Percentiles rank a stretch among this genome's conserved stretches.
Conservation (phyloP, 106 monocot species). For the Allium sativum region DNA sequence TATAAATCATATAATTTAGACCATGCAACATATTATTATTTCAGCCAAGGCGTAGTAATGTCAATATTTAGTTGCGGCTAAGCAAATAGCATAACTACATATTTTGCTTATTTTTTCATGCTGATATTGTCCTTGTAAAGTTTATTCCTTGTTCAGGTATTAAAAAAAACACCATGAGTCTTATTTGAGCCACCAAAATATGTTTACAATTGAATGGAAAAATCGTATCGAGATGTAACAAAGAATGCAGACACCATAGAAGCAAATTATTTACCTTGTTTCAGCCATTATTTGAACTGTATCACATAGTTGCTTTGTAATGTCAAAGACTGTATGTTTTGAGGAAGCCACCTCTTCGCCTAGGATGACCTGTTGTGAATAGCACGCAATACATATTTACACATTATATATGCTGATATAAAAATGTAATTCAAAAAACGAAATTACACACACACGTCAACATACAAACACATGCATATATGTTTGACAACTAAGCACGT, state of each 20-base stretch:
- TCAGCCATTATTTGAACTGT: conserved; percentile 71
- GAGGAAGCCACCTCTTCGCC: conserved; percentile 82
- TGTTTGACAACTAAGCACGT: conserved; percentile 32
- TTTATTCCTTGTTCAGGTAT: too few relatives aligned
- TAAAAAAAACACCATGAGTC: conserved; percentile 78
- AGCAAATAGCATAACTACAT: too few relatives aligned
- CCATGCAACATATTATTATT: too few relatives aligned
- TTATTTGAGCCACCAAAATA: conserved; percentile 34
- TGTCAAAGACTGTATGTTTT: conserved; percentile 81
- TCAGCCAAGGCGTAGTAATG: too few relatives aligned
- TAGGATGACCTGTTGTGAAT: conserved; percentile 45
- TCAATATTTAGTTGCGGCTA: too few relatives aligned
- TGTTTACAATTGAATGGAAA: not conserved
- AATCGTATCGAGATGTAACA: not conserved
- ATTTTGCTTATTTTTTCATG: too few relatives aligned
- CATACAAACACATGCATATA: not conserved
- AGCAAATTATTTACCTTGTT: conserved; percentile 30
- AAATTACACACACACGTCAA: not conserved
- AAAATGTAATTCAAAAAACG: not conserved
- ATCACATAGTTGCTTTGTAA: conserved; percentile 79
- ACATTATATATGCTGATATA: not conserved
- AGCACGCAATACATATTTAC: not conserved
- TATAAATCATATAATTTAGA: too few relatives aligned
- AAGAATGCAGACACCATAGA: not conserved
- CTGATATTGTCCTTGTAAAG: too few relatives aligned